These are phyloP conservation scores for Cicer yamashitae DNA, from an alignment of 306 rosid species.

Conservation along the genomic window DNA sequence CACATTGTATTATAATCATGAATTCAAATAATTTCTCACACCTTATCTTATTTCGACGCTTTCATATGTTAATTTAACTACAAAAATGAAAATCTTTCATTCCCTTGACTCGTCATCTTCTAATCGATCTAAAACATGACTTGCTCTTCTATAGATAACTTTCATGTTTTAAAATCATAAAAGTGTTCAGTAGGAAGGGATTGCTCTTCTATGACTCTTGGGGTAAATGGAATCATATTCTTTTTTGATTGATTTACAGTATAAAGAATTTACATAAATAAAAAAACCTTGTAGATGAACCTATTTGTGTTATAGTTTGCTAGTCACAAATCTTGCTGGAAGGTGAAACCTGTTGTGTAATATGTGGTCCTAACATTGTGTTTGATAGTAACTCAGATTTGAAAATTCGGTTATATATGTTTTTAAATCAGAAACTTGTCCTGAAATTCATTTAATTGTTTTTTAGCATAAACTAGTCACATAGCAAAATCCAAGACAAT, in stretches of 20 bases:
- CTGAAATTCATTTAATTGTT: neutral
- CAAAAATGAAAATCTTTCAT: no score
- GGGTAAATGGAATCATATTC: slow-evolving; percentile 47
- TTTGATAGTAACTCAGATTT: slow-evolving; percentile 14
- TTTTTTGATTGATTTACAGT: slow-evolving; percentile 12
- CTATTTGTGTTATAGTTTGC: slow-evolving; percentile 8
- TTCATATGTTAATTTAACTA: no score
- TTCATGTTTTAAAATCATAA: no score
- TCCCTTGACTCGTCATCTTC: no score
- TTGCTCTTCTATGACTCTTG: slow-evolving; percentile 80
- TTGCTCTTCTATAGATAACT: no score
- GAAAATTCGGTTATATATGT: neutral
- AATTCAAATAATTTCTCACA: no score
- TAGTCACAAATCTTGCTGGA: neutral
- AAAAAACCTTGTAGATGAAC: neutral
- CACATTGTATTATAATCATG: no score
- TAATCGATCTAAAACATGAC: no score
- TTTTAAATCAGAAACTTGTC: neutral
- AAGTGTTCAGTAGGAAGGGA: slow-evolving; percentile 76
- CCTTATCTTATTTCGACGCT: no score
- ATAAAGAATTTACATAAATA: slow-evolving; percentile 4
- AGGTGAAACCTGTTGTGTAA: neutral
- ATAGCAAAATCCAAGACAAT: no score
- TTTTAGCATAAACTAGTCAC: no score
- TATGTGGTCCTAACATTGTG: neutral